A percentile compares a stretch with the other conserved stretches of the same genome.
These are phyloP conservation scores for Metschnikowia cerradonensis DNA, from an alignment of 805 yeast species.

Conservation along the genomic window DNA sequence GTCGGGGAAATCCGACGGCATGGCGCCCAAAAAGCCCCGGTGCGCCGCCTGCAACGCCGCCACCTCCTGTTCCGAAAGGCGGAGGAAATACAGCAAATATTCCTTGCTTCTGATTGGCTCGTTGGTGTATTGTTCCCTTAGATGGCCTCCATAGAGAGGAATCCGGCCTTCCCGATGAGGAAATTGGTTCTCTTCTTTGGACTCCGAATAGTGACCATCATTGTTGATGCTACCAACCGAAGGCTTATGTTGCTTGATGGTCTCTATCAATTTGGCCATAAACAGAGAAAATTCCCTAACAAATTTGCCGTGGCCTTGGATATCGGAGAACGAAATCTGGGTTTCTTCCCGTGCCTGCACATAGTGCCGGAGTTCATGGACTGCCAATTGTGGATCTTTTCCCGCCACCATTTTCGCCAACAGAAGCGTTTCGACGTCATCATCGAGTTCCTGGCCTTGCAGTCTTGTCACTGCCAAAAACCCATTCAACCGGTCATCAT, in stretches of 20 bases:
- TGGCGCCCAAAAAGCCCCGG: constrained; percentile 16
- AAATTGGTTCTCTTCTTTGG: constrained; percentile 16
- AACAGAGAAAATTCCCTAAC: constrained; percentile 17
- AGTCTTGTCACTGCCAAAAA: constrained; percentile 9
- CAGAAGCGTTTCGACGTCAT: constrained; percentile 8
- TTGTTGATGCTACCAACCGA: constrained; percentile 20
- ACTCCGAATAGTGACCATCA: constrained; percentile 24
- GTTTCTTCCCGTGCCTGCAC: neutral
- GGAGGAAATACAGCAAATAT: constrained; percentile 21
- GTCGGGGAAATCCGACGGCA: constrained; percentile 23
- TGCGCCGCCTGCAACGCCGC: constrained; percentile 21
- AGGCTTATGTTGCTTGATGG: constrained; percentile 23
- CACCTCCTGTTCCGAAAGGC: constrained; percentile 20
- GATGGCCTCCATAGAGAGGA: constrained; percentile 33
- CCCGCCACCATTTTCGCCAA: neutral
- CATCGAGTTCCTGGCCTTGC: constrained; percentile 7
- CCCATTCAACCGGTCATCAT: constrained; percentile 13
- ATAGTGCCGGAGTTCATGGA: constrained; percentile 7
- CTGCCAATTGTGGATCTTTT: neutral
- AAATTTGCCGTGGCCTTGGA: constrained; percentile 10
- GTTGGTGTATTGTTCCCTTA: constrained; percentile 27
- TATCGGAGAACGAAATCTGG: neutral
- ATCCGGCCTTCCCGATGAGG: constrained; percentile 24
- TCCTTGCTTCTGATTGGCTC: constrained; percentile 29
- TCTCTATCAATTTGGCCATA: constrained; percentile 18